Conservation (phyloP, 108 stramenopile genomes). For the Cyclostephanos tholiformis region DNA sequence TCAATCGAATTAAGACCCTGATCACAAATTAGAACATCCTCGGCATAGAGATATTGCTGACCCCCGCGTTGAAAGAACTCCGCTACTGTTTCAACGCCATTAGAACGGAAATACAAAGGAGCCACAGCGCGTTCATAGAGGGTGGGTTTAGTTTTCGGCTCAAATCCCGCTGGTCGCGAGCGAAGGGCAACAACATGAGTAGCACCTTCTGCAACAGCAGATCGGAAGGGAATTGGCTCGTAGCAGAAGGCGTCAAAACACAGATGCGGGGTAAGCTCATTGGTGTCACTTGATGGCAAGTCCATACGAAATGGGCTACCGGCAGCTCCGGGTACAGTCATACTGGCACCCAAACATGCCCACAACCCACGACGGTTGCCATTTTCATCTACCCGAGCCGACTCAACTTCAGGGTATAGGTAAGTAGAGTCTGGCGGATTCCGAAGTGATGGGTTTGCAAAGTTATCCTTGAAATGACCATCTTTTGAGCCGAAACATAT, state of each 20-base stretch:
- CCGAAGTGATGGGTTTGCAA: conserved; percentile 19
- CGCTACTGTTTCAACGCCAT: conserved; percentile 62
- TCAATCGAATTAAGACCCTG: conserved; percentile 50
- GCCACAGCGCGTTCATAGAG: conserved; percentile 76
- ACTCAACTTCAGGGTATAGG: conserved; percentile 36
- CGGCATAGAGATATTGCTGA: conserved; percentile 81
- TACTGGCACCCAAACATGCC: conserved; percentile 76
- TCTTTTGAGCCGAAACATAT: conserved; percentile 67
- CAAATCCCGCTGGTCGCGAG: conserved; percentile 62
- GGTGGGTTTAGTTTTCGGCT: conserved; percentile 65
- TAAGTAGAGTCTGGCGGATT: not conserved
- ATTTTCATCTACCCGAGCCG: conserved; percentile 37
- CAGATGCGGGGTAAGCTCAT: conserved; percentile 18
- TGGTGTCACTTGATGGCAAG: conserved; percentile 30
- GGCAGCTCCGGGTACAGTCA: conserved; percentile 88
- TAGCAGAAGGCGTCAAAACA: conserved; percentile 86
- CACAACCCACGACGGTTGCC: conserved; percentile 65
- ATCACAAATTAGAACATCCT: conserved; percentile 76
- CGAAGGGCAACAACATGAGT: conserved; percentile 77
- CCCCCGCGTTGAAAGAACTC: conserved; percentile 78
- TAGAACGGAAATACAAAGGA: conserved; percentile 71
- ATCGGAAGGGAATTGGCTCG: conserved; percentile 79
- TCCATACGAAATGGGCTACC: conserved; percentile 64
- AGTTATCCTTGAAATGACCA: conserved; percentile 54
- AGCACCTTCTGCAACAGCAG: conserved; percentile 79